Percentiles rank a stretch among this genome's conserved stretches.
Conservation (phyloP, 2,329 filamentous ascomycete species). For the Phyllosticta citribraziliensis region DNA sequence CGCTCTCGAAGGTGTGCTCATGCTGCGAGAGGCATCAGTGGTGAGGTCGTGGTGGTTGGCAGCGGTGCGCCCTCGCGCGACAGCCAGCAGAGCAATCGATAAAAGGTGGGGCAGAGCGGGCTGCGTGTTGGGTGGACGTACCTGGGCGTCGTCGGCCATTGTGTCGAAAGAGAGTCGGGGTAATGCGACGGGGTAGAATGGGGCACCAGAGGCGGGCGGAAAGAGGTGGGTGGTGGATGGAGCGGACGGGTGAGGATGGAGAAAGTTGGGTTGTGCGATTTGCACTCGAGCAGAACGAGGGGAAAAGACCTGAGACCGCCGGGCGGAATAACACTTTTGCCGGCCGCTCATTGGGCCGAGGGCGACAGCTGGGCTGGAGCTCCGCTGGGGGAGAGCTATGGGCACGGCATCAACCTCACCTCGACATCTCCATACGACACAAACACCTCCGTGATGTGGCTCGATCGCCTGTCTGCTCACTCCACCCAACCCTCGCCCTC, state of each 20-base stretch:
- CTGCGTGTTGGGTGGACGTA: conserved; percentile 32
- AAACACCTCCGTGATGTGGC: conserved; percentile 58
- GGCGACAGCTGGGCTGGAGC: too few relatives aligned
- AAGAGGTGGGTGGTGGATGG: conserved; percentile 9
- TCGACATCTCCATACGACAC: background rate
- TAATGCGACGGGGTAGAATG: conserved; percentile 22
- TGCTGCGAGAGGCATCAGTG: conserved; percentile 32
- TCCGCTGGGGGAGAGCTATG: background rate
- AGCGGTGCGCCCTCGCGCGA: conserved; percentile 19
- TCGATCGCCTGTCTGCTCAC: conserved; percentile 71
- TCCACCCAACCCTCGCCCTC: conserved; percentile 50
- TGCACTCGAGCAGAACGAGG: conserved; percentile 6
- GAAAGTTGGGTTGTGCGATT: conserved; percentile 10
- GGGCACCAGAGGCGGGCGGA: conserved; percentile 20
- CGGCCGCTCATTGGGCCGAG: conserved; percentile 2
- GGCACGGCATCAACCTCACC: background rate
- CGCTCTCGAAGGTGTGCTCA: conserved; percentile 74
- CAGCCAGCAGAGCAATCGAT: conserved; percentile 15
- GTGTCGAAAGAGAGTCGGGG: conserved; percentile 35
- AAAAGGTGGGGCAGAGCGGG: conserved; percentile 28
- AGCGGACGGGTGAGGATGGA: conserved; percentile 7
- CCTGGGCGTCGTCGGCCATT: conserved; percentile 60
- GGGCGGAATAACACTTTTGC: conserved; percentile 7
- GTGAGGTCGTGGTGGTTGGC: background rate
- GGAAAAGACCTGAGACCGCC: conserved; percentile 5